Percentiles rank a stretch among this genome's conserved stretches.
Conservation (phyloP, 441 rosid species). For the Populus hybrid region DNA sequence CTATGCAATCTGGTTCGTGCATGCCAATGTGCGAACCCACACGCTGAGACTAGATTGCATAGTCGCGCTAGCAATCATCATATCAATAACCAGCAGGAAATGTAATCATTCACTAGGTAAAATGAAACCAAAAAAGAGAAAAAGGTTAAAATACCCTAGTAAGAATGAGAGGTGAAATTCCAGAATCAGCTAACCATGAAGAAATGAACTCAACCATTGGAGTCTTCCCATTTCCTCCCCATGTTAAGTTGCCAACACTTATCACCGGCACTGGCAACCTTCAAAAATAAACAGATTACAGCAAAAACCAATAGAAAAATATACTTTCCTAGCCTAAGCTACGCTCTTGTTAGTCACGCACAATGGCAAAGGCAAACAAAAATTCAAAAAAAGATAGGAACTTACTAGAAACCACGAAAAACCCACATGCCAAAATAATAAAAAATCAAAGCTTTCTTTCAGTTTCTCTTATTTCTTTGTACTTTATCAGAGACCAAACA, state of each 20-base stretch:
- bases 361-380: not conserved
- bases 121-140: not conserved
- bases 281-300: constrained; percentile 12
- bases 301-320: not conserved
- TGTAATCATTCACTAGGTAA: not conserved
- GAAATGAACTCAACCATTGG: constrained; percentile 84
- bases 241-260: constrained; percentile 85
- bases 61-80: not conserved
- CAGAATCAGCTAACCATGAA: constrained; percentile 43
- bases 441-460: not conserved
- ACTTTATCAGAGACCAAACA: not conserved
- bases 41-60: not conserved
- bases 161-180: constrained; percentile 71
- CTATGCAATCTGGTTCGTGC: not conserved
- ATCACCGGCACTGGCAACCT: constrained; percentile 83
- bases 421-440: not conserved
- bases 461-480: not conserved
- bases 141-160: constrained; percentile 47
- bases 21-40: not conserved
- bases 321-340: not conserved
- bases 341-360: not conserved
- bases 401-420: not conserved
- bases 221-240: constrained; percentile 97
- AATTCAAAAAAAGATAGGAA: too few species aligned
- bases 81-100: not conserved